Conservation (phyloP, 805 yeast species). For the Brettanomyces custersianus region DNA sequence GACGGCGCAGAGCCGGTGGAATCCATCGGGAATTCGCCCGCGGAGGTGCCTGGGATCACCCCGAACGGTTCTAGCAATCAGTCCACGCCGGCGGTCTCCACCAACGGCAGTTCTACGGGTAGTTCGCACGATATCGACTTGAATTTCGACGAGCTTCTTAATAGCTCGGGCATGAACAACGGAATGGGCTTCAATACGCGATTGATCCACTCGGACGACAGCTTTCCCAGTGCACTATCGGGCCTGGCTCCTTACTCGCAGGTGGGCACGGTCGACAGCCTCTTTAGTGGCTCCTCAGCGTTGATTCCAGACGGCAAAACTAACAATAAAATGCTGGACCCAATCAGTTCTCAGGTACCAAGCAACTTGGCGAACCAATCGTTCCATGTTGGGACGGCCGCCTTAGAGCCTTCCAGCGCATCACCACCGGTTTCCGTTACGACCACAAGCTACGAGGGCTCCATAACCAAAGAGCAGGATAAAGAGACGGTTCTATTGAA, state of each 20-base stretch:
- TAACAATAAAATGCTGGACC: background rate
- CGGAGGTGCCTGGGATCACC: background rate
- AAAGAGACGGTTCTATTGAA: too few relatives aligned
- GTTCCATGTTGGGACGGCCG: background rate
- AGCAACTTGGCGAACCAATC: background rate
- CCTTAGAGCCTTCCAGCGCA: background rate
- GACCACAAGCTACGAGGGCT: background rate
- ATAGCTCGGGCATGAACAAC: conserved; percentile 9
- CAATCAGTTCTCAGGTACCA: background rate
- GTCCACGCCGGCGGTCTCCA: background rate
- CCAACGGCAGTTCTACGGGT: background rate
- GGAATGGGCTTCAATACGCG: conserved; percentile 27
- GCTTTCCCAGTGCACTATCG: conserved; percentile 12
- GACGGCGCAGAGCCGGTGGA: too few relatives aligned
- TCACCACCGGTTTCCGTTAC: too few relatives aligned
- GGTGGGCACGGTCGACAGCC: background rate
- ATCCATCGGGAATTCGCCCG: background rate
- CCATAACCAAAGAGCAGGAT: background rate
- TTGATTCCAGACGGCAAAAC: background rate
- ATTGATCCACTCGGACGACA: conserved; percentile 27
- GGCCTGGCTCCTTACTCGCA: background rate
- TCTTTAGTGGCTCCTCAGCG: background rate
- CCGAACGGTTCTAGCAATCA: background rate
- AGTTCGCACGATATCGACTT: conserved; percentile 9
- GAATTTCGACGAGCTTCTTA: conserved; percentile 22